A percentile compares a stretch with the other conserved stretches of the same genome.
These are phyloP conservation scores for Candida buenavistaensis DNA, from an alignment of 1,139 yeast species.

Conservation along the genomic window DNA sequence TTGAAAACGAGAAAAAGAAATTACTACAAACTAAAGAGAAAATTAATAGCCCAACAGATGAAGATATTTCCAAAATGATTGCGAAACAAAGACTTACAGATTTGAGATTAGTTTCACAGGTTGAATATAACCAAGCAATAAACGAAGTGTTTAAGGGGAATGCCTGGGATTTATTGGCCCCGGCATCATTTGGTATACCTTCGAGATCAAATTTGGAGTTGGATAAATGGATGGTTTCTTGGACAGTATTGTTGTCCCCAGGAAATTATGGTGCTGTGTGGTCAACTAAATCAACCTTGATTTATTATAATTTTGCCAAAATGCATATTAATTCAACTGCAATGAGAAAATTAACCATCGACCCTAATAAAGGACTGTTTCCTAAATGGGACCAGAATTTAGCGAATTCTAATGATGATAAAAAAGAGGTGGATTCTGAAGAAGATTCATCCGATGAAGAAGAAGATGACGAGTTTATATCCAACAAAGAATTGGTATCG, in stretches of 20 bases:
- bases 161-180: conserved; percentile 63
- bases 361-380: conserved; percentile 21
- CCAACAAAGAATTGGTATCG: conserved; percentile 37
- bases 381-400: conserved; percentile 25
- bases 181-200: conserved; percentile 65
- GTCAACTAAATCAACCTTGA: conserved; percentile 70
- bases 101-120: conserved; percentile 66
- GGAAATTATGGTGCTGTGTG: conserved; percentile 60
- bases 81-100: conserved; percentile 38
- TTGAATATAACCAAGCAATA: conserved; percentile 69
- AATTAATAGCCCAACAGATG: conserved; percentile 6
- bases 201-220: conserved; percentile 65
- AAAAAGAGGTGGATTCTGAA: conserved; percentile 3
- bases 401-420: too few relatives aligned
- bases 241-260: conserved; percentile 71
- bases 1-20: conserved; percentile 4
- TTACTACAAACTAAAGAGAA: conserved; percentile 4
- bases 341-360: conserved; percentile 46
- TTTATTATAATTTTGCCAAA: conserved; percentile 73
- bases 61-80: conserved; percentile 8
- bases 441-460: conserved; percentile 27
- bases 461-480: conserved; percentile 30
- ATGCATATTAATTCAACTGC: conserved; percentile 68
- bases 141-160: conserved; percentile 58
- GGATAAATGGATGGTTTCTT: conserved; percentile 79